These are phyloP conservation scores for Crucibulum laeve DNA, from an alignment of 768 basidiomycete species.

Conservation along the genomic window DNA sequence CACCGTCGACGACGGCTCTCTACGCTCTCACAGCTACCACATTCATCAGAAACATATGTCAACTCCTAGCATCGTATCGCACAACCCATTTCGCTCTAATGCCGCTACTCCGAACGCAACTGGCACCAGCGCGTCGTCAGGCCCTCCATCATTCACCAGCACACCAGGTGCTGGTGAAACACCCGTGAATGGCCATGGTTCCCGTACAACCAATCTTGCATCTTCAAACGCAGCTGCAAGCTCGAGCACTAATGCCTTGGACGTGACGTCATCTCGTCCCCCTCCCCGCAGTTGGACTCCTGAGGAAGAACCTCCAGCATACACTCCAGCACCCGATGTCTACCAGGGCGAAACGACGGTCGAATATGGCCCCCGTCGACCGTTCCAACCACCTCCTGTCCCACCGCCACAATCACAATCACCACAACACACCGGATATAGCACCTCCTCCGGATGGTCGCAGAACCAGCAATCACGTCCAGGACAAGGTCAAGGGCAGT, in stretches of 20 bases:
- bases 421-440: background rate
- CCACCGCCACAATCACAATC: background rate
- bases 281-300: background rate
- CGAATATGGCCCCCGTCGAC: constrained; percentile 1
- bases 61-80: too few species aligned
- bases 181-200: background rate
- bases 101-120: background rate
- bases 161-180: background rate
- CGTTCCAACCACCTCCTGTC: background rate
- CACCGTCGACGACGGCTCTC: too few species aligned
- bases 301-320: constrained; percentile 7
- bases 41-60: too few species aligned
- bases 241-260: background rate
- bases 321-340: constrained; percentile 2
- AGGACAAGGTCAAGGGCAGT: background rate
- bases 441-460: background rate
- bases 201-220: background rate
- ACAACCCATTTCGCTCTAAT: background rate
- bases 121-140: background rate
- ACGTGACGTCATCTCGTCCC: background rate
- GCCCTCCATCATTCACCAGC: background rate
- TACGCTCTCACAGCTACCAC: too few species aligned
- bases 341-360: constrained; percentile 1
- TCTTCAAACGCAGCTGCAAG: background rate
- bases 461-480: background rate